phyloP scores from a whole-genome alignment of 345 rosid genomes.

The Arabidopsis suecica region DNA sequence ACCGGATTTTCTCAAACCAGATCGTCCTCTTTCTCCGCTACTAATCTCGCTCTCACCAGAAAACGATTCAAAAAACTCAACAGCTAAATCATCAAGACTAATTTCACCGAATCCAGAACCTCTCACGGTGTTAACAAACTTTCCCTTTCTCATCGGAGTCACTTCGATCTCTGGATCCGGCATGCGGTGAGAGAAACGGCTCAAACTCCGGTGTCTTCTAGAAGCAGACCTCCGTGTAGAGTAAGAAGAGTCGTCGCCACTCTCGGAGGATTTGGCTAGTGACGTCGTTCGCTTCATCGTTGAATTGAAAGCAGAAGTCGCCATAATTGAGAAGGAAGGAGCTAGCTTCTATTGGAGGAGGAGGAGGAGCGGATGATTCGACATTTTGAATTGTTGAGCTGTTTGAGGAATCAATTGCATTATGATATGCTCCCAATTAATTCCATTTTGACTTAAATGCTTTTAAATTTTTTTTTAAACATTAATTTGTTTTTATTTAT shows the following conservation, averaged over 20 bases:
- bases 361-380: slow-evolving; percentile 18
- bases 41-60: slow-evolving; percentile 44
- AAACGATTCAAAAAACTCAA: slow-evolving; percentile 65
- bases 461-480: not conserved
- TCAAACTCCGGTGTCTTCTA: slow-evolving; percentile 83
- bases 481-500: too few relatives aligned
- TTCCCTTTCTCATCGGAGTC: slow-evolving; percentile 58
- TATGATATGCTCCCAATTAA: not conserved
- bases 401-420: not conserved
- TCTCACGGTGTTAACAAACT: slow-evolving; percentile 80
- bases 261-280: slow-evolving; percentile 49
- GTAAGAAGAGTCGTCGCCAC: slow-evolving; percentile 56
- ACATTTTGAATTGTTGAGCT: slow-evolving; percentile 23
- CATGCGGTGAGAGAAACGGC: slow-evolving; percentile 73
- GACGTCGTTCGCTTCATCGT: slow-evolving; percentile 35
- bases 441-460: not conserved
- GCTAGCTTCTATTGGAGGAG: not conserved
- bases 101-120: slow-evolving; percentile 88
- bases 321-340: not conserved
- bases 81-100: slow-evolving; percentile 84
- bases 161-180: slow-evolving; percentile 51
- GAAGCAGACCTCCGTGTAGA: slow-evolving; percentile 51
- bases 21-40: slow-evolving; percentile 58
- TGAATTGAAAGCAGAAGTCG: not conserved
- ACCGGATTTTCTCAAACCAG: slow-evolving; percentile 45